phyloP scores from a whole-genome alignment of 768 basidiomycete species.

The Pilatotrama ljubarskyi region DNA sequence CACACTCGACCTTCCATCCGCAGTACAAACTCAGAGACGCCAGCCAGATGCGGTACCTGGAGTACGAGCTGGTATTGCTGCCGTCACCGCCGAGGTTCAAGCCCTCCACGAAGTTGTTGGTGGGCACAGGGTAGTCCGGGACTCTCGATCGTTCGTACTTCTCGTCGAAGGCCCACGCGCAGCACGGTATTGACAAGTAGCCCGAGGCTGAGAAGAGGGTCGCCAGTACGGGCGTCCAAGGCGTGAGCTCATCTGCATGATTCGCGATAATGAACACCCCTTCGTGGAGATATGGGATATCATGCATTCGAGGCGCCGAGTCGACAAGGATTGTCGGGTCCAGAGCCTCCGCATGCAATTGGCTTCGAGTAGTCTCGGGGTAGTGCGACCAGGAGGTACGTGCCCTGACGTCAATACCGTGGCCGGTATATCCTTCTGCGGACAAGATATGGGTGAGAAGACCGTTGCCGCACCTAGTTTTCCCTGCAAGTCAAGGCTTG shows the following conservation, averaged over 20 bases:
- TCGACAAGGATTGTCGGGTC: slow-evolving; percentile 49
- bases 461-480: slow-evolving; percentile 83
- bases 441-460: slow-evolving; percentile 85
- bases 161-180: slow-evolving; percentile 78
- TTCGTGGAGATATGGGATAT: slow-evolving; percentile 36
- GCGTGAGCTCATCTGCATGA: slow-evolving; percentile 95
- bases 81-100: slow-evolving; percentile 66
- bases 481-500: background rate
- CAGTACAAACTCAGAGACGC: slow-evolving; percentile 67
- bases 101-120: slow-evolving; percentile 35
- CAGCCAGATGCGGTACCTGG: slow-evolving; percentile 85
- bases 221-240: slow-evolving; percentile 87
- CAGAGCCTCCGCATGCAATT: slow-evolving; percentile 68
- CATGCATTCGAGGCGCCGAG: background rate
- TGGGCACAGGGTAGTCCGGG: slow-evolving; percentile 25
- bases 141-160: slow-evolving; percentile 55
- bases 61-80: slow-evolving; percentile 67
- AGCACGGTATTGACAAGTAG: slow-evolving; percentile 88
- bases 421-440: slow-evolving; percentile 81
- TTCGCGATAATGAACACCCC: slow-evolving; percentile 86
- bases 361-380: slow-evolving; percentile 57
- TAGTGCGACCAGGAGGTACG: slow-evolving; percentile 86
- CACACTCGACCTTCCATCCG: slow-evolving; percentile 88
- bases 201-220: slow-evolving; percentile 60
- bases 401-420: slow-evolving; percentile 83